phyloP scores from a whole-genome alignment of 129 eudicot species.

The Flaveria sonorensis region DNA sequence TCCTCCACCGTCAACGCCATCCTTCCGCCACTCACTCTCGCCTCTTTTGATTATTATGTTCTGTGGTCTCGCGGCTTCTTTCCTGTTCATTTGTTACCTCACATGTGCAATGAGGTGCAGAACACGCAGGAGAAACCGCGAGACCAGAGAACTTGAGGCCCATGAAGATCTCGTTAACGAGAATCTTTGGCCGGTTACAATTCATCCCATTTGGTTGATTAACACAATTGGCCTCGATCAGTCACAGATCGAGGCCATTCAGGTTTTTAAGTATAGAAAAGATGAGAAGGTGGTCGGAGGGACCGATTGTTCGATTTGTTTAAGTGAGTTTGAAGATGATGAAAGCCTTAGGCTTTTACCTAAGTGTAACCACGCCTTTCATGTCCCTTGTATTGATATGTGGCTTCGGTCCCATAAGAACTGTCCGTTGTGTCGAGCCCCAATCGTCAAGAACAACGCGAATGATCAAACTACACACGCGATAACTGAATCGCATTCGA shows the following conservation, averaged over 20 bases:
- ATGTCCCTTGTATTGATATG: conserved; percentile 69
- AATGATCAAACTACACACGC: conserved; percentile 6
- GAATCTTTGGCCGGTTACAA: conserved; percentile 38
- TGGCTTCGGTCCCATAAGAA: conserved; percentile 70
- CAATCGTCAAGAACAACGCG: conserved; percentile 31
- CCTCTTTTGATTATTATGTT: conserved; percentile 42
- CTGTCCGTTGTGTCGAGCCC: conserved; percentile 80
- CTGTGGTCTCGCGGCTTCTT: conserved; percentile 39
- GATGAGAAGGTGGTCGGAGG: conserved; percentile 48
- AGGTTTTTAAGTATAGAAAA: conserved; percentile 50
- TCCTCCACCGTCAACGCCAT: neutral
- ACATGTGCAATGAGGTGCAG: conserved; percentile 29
- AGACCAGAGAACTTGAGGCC: conserved; percentile 1
- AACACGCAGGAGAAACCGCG: conserved; percentile 15
- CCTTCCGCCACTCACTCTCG: conserved; percentile 24
- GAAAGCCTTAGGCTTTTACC: conserved; percentile 72
- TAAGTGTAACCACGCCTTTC: conserved; percentile 78
- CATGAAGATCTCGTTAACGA: conserved; percentile 39
- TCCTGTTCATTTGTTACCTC: conserved; percentile 41
- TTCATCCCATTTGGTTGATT: conserved; percentile 72
- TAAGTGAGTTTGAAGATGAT: conserved; percentile 66
- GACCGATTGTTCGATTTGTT: conserved; percentile 64
- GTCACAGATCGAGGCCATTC: conserved; percentile 59
- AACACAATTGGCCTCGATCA: conserved; percentile 58
- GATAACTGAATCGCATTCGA: conserved; percentile 5